Conservation (phyloP, 2,329 filamentous ascomycete genomes). For the Pseudocercospora cruenta region DNA sequence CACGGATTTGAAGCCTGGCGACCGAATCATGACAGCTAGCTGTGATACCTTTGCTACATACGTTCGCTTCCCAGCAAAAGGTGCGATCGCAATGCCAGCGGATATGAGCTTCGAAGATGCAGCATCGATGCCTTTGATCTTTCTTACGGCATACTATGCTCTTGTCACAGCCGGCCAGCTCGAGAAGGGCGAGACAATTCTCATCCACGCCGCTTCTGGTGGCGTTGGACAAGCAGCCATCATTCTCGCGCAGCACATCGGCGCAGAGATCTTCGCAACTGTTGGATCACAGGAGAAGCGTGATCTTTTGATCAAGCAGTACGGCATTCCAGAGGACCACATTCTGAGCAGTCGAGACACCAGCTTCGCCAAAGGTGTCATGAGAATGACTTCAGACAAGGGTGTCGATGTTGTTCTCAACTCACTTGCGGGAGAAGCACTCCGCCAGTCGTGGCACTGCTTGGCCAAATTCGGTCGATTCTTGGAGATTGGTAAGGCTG, state of each 20-base stretch:
- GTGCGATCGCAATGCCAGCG: conserved; percentile 21
- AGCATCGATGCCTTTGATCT: conserved; percentile 32
- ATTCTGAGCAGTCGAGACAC: conserved; percentile 40
- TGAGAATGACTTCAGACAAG: conserved; percentile 31
- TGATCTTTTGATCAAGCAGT: conserved; percentile 31
- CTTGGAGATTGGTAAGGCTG: conserved; percentile 34
- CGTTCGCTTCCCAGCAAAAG: conserved; percentile 11
- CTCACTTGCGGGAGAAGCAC: conserved; percentile 32
- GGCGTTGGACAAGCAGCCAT: conserved; percentile 39
- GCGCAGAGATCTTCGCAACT: conserved; percentile 38
- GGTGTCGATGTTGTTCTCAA: conserved; percentile 46
- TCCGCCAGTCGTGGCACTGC: conserved; percentile 33
- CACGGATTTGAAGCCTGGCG: conserved; percentile 17
- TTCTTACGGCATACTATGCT: conserved; percentile 34
- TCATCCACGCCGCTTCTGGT: conserved; percentile 41
- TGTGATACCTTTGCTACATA: conserved; percentile 23
- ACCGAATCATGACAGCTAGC: conserved; percentile 21
- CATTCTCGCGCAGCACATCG: conserved; percentile 33
- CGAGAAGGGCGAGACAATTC: conserved; percentile 38
- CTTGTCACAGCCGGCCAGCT: conserved; percentile 38
- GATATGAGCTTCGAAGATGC: conserved; percentile 30
- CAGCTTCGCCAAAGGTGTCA: conserved; percentile 36
- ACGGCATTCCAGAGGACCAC: conserved; percentile 36
- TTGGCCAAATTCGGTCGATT: conserved; percentile 40
- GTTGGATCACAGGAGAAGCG: conserved; percentile 36